Evolutionary conservation across 176 grass and related monocot species (phyloP).

Genomic region (Melocanna baccifera): DNA sequence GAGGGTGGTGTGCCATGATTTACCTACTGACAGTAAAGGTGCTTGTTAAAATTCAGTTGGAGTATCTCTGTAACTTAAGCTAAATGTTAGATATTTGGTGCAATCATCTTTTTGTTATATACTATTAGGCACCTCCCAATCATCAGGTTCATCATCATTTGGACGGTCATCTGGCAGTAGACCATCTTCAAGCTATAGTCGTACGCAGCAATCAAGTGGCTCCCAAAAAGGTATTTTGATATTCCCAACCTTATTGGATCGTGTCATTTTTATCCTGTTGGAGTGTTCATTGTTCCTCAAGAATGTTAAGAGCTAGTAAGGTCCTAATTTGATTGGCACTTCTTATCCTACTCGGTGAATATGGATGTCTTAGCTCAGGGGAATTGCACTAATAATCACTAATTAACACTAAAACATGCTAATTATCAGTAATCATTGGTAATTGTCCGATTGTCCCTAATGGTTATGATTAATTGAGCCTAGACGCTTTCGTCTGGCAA

Average conservation of each 20-base stretch:
- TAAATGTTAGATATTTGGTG: background rate
- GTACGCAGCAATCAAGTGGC: constrained; percentile 37
- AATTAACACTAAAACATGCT: too few relatives aligned
- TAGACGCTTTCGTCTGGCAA: too few relatives aligned
- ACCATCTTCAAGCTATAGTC: constrained; percentile 54
- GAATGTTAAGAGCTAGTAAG: too few relatives aligned
- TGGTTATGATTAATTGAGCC: too few relatives aligned
- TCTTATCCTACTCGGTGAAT: too few relatives aligned
- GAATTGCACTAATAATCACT: too few relatives aligned
- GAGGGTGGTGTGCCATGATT: background rate
- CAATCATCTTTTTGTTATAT: background rate
- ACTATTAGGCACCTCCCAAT: constrained; percentile 40
- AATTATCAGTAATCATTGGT: too few relatives aligned
- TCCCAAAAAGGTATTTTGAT: constrained; percentile 50
- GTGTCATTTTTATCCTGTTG: too few relatives aligned
- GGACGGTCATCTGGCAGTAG: constrained; percentile 32
- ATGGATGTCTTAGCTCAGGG: too few relatives aligned
- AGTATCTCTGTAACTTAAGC: background rate
- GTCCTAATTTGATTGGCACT: too few relatives aligned
- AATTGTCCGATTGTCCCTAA: too few relatives aligned
- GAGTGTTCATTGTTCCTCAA: too few relatives aligned
- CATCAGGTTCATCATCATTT: constrained; percentile 37
- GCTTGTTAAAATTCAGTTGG: background rate
- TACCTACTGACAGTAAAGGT: constrained; percentile 22
- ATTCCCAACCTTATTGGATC: background rate